These are phyloP conservation scores for Tricholoma furcatifolium DNA, from an alignment of 768 basidiomycete species.

Conservation along the genomic window DNA sequence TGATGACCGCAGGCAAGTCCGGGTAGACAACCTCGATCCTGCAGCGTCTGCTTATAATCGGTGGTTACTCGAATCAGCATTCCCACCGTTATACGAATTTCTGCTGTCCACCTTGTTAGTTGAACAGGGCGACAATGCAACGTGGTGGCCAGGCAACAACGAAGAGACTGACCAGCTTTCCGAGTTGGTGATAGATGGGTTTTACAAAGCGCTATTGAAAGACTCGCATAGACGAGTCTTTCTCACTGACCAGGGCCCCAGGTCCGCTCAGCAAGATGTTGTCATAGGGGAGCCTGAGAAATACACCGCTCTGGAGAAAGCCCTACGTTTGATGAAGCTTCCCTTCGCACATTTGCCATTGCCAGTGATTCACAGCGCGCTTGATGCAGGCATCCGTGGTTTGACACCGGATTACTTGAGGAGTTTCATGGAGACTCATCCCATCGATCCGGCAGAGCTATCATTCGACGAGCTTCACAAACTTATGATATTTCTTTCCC, in stretches of 20 bases:
- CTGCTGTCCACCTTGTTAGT: constrained; percentile 35
- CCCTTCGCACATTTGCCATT: constrained; percentile 19
- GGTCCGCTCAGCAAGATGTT: background rate
- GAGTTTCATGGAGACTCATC: constrained; percentile 18
- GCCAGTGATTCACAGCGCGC: constrained; percentile 19
- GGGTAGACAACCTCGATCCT: constrained; percentile 35
- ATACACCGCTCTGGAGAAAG: constrained; percentile 15
- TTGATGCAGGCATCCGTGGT: constrained; percentile 14
- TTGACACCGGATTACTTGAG: constrained; percentile 27
- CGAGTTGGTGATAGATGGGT: constrained; percentile 2
- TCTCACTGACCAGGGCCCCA: background rate
- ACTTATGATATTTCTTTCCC: constrained; percentile 21
- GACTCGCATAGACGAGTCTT: constrained; percentile 4
- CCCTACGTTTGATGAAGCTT: constrained; percentile 22
- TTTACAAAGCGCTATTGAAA: constrained; percentile 4
- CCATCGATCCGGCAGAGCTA: constrained; percentile 12
- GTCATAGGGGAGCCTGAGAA: background rate
- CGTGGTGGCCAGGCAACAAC: constrained; percentile 36
- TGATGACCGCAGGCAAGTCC: constrained; percentile 43
- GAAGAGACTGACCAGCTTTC: constrained; percentile 14
- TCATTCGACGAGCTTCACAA: constrained; percentile 20
- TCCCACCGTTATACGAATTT: constrained; percentile 38
- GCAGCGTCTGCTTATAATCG: constrained; percentile 38
- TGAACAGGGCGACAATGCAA: constrained; percentile 18
- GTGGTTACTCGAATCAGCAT: constrained; percentile 36